A percentile compares a stretch with the other conserved stretches of the same genome.
These are phyloP conservation scores for Cnidoscolus chayamansa DNA, from an alignment of 441 rosid genomes.

Conservation along the genomic window DNA sequence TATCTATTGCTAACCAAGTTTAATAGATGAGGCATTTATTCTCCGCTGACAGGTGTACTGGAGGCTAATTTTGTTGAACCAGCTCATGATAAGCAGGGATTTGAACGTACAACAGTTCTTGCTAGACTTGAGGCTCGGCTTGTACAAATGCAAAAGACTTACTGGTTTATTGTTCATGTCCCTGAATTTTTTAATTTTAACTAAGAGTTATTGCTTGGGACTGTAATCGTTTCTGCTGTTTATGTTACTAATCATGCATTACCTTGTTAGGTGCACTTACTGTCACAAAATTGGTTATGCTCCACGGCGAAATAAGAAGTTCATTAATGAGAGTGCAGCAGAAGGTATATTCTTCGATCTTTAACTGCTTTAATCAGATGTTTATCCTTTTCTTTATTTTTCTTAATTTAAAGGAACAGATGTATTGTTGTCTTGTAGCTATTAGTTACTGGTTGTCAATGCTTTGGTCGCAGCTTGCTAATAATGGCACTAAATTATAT, in stretches of 20 bases:
- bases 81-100: constrained; percentile 91
- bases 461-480: not conserved
- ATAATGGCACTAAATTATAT: constrained; percentile 17
- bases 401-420: no score
- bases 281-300: constrained; percentile 85
- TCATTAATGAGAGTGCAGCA: constrained; percentile 28
- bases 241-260: constrained; percentile 11
- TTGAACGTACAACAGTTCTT: constrained; percentile 75
- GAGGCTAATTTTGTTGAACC: constrained; percentile 95
- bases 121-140: constrained; percentile 66
- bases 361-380: not conserved
- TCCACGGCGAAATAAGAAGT: constrained; percentile 46
- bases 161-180: constrained; percentile 54
- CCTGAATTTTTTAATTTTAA: not conserved
- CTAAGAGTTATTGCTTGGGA: not conserved
- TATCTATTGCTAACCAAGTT: constrained; percentile 18
- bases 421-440: not conserved
- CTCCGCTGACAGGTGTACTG: constrained; percentile 61
- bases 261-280: constrained; percentile 46
- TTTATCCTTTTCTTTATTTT: no score
- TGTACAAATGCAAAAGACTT: constrained; percentile 74
- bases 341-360: constrained; percentile 38
- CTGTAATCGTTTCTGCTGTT: constrained; percentile 9
- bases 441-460: not conserved
- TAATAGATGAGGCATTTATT: constrained; percentile 21